Percentiles rank a stretch among this genome's conserved stretches.
Conservation (phyloP, 805 yeast species). For the Kodamaea fukazawae region DNA sequence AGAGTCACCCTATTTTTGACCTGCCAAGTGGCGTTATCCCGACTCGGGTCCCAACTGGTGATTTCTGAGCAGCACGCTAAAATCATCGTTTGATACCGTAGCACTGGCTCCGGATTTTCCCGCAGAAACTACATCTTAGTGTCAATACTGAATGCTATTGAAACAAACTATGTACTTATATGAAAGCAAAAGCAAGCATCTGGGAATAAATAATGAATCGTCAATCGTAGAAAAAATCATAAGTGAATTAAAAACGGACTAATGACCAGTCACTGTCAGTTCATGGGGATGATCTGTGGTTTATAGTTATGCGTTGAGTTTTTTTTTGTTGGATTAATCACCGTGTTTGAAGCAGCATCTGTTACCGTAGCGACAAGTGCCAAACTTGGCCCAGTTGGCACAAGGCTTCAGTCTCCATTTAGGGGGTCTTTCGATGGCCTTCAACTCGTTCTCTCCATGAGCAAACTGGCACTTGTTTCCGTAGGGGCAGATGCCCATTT, state of each 20-base stretch:
- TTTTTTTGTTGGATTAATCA: constrained; percentile 6
- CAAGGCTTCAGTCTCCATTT: constrained; percentile 93
- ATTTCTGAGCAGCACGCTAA: too few relatives aligned
- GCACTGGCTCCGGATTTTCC: neutral
- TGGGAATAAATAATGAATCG: neutral
- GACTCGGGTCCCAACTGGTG: too few relatives aligned
- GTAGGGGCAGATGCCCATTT: constrained; percentile 72
- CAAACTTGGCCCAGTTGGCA: constrained; percentile 79
- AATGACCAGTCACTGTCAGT: neutral
- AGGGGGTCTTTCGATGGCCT: constrained; percentile 65
- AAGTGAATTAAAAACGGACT: too few relatives aligned
- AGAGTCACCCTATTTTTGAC: too few relatives aligned
- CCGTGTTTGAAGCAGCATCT: constrained; percentile 92
- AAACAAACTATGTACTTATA: neutral
- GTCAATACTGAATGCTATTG: neutral
- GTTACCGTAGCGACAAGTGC: constrained; percentile 83
- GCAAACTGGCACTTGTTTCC: constrained; percentile 94
- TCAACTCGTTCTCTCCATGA: constrained; percentile 78
- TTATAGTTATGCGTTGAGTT: neutral
- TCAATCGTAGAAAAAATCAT: neutral
- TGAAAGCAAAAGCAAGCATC: neutral
- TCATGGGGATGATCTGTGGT: neutral
- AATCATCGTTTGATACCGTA: neutral
- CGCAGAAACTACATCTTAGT: too few relatives aligned
- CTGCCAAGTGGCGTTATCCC: too few relatives aligned